A percentile compares a stretch with the other conserved stretches of the same genome.
Conservation (phyloP, 345 rosid genomes). For the Hevea brasiliensis region DNA sequence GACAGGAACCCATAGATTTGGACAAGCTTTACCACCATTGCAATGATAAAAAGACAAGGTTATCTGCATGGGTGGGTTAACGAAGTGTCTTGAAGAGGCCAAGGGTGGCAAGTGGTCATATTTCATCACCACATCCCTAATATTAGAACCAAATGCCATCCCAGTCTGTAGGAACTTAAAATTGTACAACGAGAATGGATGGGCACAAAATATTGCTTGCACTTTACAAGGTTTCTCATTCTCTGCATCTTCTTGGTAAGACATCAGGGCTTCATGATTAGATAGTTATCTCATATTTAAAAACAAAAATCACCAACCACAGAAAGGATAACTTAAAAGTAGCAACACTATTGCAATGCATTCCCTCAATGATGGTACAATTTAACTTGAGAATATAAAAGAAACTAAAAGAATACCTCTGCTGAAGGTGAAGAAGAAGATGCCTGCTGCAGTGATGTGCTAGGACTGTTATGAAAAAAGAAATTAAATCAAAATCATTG, state of each 20-base stretch:
- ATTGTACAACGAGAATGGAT: background rate
- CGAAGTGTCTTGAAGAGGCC: background rate
- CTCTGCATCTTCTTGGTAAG: background rate
- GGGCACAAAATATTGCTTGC: background rate
- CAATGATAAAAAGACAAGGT: background rate
- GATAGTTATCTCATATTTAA: background rate
- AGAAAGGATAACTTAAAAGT: background rate
- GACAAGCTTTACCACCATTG: background rate
- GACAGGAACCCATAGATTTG: background rate
- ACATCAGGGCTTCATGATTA: background rate
- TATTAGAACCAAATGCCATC: background rate
- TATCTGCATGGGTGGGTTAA: background rate
- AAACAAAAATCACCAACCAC: background rate
- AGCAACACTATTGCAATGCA: background rate
- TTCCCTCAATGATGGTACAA: background rate
- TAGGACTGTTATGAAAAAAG: slow-evolving; percentile 29
- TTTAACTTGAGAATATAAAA: background rate
- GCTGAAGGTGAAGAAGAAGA: slow-evolving; percentile 44
- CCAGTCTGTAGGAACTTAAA: background rate
- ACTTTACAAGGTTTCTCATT: background rate
- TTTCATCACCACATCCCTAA: background rate
- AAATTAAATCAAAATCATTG: background rate
- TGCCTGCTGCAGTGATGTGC: slow-evolving; percentile 36
- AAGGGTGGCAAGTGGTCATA: background rate
- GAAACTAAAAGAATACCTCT: slow-evolving; percentile 42